These are phyloP conservation scores for Cryptococcus wingfieldii DNA, from an alignment of 1,284 basidiomycete species.

Conservation along the genomic window DNA sequence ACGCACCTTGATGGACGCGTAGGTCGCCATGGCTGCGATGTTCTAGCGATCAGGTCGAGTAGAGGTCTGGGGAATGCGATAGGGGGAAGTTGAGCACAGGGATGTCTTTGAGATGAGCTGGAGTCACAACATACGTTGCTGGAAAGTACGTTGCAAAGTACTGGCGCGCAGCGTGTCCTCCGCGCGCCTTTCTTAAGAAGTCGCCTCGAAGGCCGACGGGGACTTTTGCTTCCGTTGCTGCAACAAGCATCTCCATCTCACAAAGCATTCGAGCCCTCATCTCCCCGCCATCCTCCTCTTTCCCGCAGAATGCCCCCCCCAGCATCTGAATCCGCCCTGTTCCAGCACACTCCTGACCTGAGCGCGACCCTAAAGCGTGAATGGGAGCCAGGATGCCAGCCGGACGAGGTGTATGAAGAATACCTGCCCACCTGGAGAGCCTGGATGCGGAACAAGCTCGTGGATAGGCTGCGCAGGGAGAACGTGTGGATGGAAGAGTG, in stretches of 20 bases:
- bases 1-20: slow-evolving; percentile 27
- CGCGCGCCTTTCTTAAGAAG: no score
- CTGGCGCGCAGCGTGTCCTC: no score
- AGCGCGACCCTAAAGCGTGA: slow-evolving; percentile 22
- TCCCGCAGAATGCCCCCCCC: background rate
- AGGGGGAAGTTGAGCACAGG: no score
- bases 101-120: background rate
- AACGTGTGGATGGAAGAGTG: slow-evolving; percentile 63
- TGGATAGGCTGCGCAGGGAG: slow-evolving; percentile 61
- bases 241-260: no score
- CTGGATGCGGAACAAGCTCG: slow-evolving; percentile 58
- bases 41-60: no score
- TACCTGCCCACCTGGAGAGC: slow-evolving; percentile 67
- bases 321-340: slow-evolving; percentile 18
- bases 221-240: no score
- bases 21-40: slow-evolving; percentile 14
- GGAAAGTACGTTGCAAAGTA: no score
- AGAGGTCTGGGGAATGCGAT: no score
- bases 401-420: slow-evolving; percentile 59
- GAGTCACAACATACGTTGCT: no score
- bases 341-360: slow-evolving; percentile 20
- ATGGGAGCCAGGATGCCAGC: slow-evolving; percentile 45
- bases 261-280: no score
- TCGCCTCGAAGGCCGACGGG: no score
- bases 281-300: no score